Conservation (phyloP, 2,329 filamentous ascomycete genomes). For the Paecilomyces fulvus region DNA sequence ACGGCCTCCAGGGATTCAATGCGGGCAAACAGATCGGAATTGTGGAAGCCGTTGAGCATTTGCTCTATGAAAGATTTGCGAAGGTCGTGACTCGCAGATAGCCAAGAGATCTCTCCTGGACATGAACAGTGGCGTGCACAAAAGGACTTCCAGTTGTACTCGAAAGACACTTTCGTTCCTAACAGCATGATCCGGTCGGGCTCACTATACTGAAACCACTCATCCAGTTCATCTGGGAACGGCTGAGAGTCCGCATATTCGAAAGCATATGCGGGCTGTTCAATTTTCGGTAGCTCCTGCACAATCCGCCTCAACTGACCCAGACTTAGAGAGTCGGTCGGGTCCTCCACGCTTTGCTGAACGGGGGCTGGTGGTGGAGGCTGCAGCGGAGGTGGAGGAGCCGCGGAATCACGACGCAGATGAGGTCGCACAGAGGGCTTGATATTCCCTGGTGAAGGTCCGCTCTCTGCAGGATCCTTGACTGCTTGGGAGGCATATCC, state of each 20-base stretch:
- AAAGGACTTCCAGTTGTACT: conserved; percentile 62
- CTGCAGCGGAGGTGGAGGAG: conserved; percentile 36
- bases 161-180: conserved; percentile 66
- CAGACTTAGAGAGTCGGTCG: conserved; percentile 64
- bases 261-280: conserved; percentile 76
- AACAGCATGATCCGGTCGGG: conserved; percentile 75
- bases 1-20: conserved; percentile 39
- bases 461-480: conserved; percentile 5
- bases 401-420: conserved; percentile 26
- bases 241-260: conserved; percentile 63
- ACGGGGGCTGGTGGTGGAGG: conserved; percentile 40
- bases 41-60: conserved; percentile 28
- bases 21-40: conserved; percentile 32
- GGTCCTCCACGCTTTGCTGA: conserved; percentile 25
- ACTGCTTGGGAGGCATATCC: conserved; percentile 22
- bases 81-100: conserved; percentile 50
- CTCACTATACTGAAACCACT: conserved; percentile 93
- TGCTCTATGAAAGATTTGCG: conserved; percentile 33
- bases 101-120: conserved; percentile 52
- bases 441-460: conserved; percentile 8
- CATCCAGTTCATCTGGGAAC: conserved; percentile 83
- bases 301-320: conserved; percentile 66
- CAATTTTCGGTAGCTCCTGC: conserved; percentile 60
- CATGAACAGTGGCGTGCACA: conserved; percentile 24
- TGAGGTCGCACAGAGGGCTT: conserved; percentile 23